A percentile compares a stretch with the other conserved stretches of the same genome.
Evolutionary conservation across 2,329 filamentous ascomycete species (phyloP).

Genomic region (Dissoconium aciculare): DNA sequence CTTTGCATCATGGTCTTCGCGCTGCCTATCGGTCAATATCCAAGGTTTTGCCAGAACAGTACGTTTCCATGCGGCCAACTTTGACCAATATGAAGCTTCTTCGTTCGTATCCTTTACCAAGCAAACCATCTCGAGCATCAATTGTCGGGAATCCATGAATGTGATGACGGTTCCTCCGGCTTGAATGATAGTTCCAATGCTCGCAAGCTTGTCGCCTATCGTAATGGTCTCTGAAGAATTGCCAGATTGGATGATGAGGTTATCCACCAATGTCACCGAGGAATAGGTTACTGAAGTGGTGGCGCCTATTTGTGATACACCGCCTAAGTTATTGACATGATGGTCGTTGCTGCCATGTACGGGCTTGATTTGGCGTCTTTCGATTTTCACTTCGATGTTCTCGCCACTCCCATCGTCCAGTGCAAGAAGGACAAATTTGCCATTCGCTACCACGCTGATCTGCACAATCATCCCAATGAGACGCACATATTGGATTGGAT

Average conservation of each 20-base stretch:
- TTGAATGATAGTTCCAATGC: slow-evolving; percentile 38
- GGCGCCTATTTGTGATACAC: slow-evolving; percentile 24
- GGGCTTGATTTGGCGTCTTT: slow-evolving; percentile 22
- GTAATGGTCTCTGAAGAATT: no score
- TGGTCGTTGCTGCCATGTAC: slow-evolving; percentile 23
- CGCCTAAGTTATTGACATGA: slow-evolving; percentile 27
- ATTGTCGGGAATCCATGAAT: slow-evolving; percentile 37
- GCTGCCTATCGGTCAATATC: slow-evolving; percentile 32
- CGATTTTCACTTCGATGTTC: slow-evolving; percentile 41
- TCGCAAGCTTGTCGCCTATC: slow-evolving; percentile 22
- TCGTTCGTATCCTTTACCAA: slow-evolving; percentile 37
- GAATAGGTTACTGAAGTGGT: no score
- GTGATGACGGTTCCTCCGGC: slow-evolving; percentile 41
- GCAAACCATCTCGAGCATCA: slow-evolving; percentile 39
- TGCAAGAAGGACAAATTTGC: slow-evolving; percentile 34
- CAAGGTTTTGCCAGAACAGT: slow-evolving; percentile 40
- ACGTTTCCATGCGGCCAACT: slow-evolving; percentile 35
- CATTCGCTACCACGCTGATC: slow-evolving; percentile 23
- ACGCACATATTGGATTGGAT: slow-evolving; percentile 35
- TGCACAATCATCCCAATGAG: slow-evolving; percentile 32
- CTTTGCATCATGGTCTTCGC: slow-evolving; percentile 28
- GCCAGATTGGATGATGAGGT: no score
- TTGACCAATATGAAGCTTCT: slow-evolving; percentile 40
- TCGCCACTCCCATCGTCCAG: slow-evolving; percentile 48
- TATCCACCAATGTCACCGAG: no score